phyloP scores from a whole-genome alignment of 2,329 filamentous ascomycete genomes.

The Fonsecaea pedrosoi region DNA sequence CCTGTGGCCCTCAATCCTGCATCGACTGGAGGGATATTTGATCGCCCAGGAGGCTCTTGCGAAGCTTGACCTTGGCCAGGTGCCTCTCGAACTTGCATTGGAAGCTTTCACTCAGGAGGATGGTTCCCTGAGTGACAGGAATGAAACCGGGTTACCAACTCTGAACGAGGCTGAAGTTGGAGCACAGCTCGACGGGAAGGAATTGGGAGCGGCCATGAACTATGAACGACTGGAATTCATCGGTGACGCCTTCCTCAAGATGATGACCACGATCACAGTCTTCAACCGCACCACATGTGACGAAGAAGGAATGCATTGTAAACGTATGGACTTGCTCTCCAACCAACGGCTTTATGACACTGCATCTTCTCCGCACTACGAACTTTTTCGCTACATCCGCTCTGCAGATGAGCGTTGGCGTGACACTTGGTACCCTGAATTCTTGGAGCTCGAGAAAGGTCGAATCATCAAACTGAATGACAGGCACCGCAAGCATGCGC shows the following conservation, averaged over 20 bases:
- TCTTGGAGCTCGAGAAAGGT: constrained; percentile 74
- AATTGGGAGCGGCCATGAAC: constrained; percentile 83
- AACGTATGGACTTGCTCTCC: constrained; percentile 88
- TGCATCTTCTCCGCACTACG: constrained; percentile 69
- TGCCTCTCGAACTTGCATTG: constrained; percentile 70
- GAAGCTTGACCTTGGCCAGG: constrained; percentile 68
- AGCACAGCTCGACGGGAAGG: not conserved
- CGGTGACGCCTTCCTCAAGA: constrained; percentile 92
- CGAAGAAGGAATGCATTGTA: constrained; percentile 86
- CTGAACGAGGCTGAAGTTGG: not conserved
- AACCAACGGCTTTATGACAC: constrained; percentile 87
- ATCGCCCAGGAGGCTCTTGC: constrained; percentile 78
- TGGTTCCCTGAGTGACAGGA: constrained; percentile 77
- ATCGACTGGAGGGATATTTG: constrained; percentile 80
- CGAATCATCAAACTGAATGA: constrained; percentile 59
- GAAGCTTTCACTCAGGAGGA: constrained; percentile 94
- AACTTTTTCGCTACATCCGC: constrained; percentile 76
- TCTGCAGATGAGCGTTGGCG: constrained; percentile 72
- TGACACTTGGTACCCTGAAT: constrained; percentile 86
- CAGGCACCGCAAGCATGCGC: constrained; percentile 61
- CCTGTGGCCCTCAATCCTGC: constrained; percentile 81
- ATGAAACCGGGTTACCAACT: not conserved
- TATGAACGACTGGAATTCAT: constrained; percentile 95
- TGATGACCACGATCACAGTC: constrained; percentile 88
- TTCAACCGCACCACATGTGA: constrained; percentile 78